Conservation (phyloP, 2,329 filamentous ascomycete genomes). For the Talaromyces funiculosus region DNA sequence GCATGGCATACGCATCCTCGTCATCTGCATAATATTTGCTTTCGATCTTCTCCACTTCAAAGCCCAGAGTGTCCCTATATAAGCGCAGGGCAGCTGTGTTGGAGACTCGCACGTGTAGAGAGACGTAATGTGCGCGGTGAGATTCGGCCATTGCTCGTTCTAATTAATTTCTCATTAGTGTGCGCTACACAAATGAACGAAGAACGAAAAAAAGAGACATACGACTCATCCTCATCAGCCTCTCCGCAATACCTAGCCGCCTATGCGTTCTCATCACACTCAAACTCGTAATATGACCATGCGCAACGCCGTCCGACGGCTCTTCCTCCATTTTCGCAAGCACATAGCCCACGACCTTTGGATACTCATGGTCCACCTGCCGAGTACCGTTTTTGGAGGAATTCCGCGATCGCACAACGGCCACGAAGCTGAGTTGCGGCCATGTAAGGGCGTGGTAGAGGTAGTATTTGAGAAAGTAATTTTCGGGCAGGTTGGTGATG, state of each 20-base stretch:
- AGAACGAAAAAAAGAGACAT: conserved; percentile 38
- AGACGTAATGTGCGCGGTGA: conserved; percentile 86
- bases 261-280: conserved; percentile 96
- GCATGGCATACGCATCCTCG: conserved; percentile 94
- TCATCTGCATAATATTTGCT: conserved; percentile 74
- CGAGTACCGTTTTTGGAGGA: not conserved
- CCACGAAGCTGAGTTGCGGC: conserved; percentile 95
- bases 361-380: conserved; percentile 56
- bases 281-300: conserved; percentile 93
- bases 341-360: conserved; percentile 98
- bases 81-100: conserved; percentile 87
- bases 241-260: conserved; percentile 86
- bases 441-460: conserved; percentile 97
- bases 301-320: conserved; percentile 78
- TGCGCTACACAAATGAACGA: not conserved
- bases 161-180: conserved; percentile 35
- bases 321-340: conserved; percentile 99
- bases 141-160: conserved; percentile 96
- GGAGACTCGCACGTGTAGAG: conserved; percentile 88
- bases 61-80: conserved; percentile 87
- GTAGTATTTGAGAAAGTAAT: conserved; percentile 99
- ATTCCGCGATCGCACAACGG: conserved; percentile 80
- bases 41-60: conserved; percentile 68
- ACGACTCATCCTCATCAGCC: conserved; percentile 96
- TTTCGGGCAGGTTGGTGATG: conserved; percentile 97